Evolutionary conservation across 345 rosid species (phyloP), one percentile per base, ranked within the genome.

Genomic region (Heritiera littoralis): DNA sequence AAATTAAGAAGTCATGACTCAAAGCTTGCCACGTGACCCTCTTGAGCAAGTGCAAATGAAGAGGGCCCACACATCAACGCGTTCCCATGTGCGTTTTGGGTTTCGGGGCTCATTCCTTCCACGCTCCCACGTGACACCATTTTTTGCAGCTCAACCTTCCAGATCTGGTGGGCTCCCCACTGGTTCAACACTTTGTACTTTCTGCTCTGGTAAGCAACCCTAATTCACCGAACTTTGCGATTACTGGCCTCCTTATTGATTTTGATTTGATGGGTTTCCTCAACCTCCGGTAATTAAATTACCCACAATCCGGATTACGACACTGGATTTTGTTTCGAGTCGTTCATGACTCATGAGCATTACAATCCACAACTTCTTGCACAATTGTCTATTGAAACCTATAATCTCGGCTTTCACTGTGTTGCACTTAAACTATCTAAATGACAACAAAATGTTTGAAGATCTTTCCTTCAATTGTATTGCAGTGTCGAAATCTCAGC

Each of bases 81-180:
- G 9, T 35, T 61, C 61, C 79, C 84, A 85, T 83, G 88, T 83
- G 88, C 84, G 18, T 76, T 82, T 52, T 45, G 59, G 81, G 83
- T 71, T 73, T 74, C 51, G 71, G 45, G 60, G 46, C 23, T 63
- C 49, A 40, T 81, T 83, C 45, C 70, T 64, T 48, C 43, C 79
- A 73, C 77, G 66, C 78, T 78, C 79, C 82, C 88, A 83, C 77
- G 80, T 83, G 81, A 80, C 66, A 8, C 69, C 79, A 12, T 45
- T 30, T 32, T 70, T 52, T 40, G 65, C 64, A 12, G 5, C 32
- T 65, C 54, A 30, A 15, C 71, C 15, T 12, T 56, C 75, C 71
- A 59, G 54, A 46, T 18, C 82, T 56, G 51, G 20, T 32, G 40
- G 46, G 67, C 23, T 56, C 12, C 15, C 7, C 65, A 38, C 20